Evolutionary conservation across 768 basidiomycete genomes (phyloP).

Genomic region (Tulasnella sp.): DNA sequence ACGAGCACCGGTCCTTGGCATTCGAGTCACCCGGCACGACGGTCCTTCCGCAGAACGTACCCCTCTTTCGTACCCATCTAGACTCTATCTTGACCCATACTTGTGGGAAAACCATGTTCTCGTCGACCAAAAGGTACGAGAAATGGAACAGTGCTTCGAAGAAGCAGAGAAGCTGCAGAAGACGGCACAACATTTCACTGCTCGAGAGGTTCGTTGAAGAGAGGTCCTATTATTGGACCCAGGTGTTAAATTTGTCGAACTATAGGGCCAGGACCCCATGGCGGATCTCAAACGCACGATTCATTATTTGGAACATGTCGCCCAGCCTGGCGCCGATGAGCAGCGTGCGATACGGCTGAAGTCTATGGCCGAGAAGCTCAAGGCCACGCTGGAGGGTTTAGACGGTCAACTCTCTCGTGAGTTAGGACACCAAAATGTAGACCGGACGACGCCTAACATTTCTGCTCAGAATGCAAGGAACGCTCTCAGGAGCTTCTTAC

Average conservation of each 20-base stretch:
- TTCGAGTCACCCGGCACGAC: slow-evolving; percentile 24
- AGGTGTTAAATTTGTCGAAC: background rate
- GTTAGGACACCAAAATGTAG: slow-evolving; percentile 15
- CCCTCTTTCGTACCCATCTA: slow-evolving; percentile 52
- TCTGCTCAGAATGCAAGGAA: slow-evolving; percentile 28
- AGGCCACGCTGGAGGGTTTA: slow-evolving; percentile 44
- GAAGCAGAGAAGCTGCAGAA: slow-evolving; percentile 53
- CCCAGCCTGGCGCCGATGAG: slow-evolving; percentile 40
- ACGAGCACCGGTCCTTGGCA: slow-evolving; percentile 24
- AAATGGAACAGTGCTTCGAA: slow-evolving; percentile 37
- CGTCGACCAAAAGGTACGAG: slow-evolving; percentile 33
- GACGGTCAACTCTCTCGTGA: slow-evolving; percentile 50
- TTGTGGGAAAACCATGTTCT: slow-evolving; percentile 48
- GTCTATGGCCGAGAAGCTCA: slow-evolving; percentile 44
- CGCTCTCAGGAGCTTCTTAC: slow-evolving; percentile 40
- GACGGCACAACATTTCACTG: background rate
- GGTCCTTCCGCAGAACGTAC: slow-evolving; percentile 26
- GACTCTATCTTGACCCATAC: slow-evolving; percentile 67
- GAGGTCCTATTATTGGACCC: background rate
- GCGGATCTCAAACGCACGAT: slow-evolving; percentile 53
- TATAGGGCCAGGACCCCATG: slow-evolving; percentile 54
- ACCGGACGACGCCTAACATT: background rate
- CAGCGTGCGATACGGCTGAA: slow-evolving; percentile 42
- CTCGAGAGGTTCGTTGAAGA: background rate
- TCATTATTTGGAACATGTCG: slow-evolving; percentile 65